Conservation (phyloP, 176 grass and related monocot genomes). For the Eremochloa ophiuroides region DNA sequence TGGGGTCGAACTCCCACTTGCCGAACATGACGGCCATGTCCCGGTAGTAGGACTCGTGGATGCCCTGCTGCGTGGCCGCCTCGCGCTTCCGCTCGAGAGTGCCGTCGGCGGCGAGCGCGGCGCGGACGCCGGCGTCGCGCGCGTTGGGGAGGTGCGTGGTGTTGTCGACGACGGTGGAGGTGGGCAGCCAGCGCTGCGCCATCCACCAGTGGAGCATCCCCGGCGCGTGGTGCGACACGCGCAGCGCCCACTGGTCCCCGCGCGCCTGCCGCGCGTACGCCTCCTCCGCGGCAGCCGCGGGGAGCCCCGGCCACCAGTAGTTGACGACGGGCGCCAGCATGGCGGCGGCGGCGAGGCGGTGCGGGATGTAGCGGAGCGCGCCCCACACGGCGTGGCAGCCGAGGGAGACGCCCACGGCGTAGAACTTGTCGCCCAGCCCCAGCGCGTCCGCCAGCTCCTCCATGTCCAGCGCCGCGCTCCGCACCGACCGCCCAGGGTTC, state of each 20-base stretch:
- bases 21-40: conserved; percentile 81
- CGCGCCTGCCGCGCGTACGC: conserved; percentile 39
- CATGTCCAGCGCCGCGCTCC: conserved; percentile 59
- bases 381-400: conserved; percentile 71
- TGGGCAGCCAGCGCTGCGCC: conserved; percentile 61
- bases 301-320: conserved; percentile 72
- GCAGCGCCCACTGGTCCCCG: conserved; percentile 66
- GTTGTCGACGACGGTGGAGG: conserved; percentile 66
- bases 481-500: conserved; percentile 41
- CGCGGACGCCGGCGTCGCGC: conserved; percentile 43
- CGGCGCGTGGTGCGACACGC: conserved; percentile 64
- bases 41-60: conserved; percentile 58
- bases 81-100: conserved; percentile 45
- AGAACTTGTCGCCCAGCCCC: conserved; percentile 51
- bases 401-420: conserved; percentile 58
- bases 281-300: conserved; percentile 16
- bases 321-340: conserved; percentile 73
- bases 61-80: conserved; percentile 64
- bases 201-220: conserved; percentile 92
- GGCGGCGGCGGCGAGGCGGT: conserved; percentile 51
- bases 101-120: conserved; percentile 34
- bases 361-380: conserved; percentile 63
- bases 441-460: conserved; percentile 71
- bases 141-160: conserved; percentile 49
- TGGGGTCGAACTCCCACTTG: conserved; percentile 76